phyloP scores from a whole-genome alignment of 2,329 filamentous ascomycete species.

The Scytalidium sp. region DNA sequence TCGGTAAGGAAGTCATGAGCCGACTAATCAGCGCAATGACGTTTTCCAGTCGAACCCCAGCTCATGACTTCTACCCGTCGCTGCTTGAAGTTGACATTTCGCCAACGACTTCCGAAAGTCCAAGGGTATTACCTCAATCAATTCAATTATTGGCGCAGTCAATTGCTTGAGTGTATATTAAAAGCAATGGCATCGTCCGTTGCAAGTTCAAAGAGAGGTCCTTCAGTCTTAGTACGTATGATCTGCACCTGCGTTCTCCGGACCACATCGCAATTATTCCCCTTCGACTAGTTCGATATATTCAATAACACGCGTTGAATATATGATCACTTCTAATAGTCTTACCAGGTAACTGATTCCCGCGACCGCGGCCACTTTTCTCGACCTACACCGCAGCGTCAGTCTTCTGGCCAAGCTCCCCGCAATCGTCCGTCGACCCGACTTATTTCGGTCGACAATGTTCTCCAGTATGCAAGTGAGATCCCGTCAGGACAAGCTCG shows the following conservation, averaged over 20 bases:
- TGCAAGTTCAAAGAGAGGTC: constrained; percentile 45
- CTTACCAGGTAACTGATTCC: constrained; percentile 52
- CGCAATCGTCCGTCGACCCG: constrained; percentile 53
- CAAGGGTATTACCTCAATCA: not conserved
- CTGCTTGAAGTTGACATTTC: not conserved
- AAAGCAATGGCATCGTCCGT: constrained; percentile 20
- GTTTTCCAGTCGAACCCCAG: not conserved
- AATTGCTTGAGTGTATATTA: not conserved
- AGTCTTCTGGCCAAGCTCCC: constrained; percentile 19
- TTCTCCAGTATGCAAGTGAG: constrained; percentile 89
- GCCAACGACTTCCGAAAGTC: not conserved
- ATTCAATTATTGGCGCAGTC: not conserved
- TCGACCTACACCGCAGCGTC: constrained; percentile 25
- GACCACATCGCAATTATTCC: not conserved
- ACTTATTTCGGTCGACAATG: constrained; percentile 88
- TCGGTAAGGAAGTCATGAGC: not conserved
- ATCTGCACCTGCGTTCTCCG: not conserved
- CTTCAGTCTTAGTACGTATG: constrained; percentile 56
- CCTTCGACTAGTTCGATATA: not conserved
- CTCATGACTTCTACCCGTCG: not conserved
- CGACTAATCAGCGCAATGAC: not conserved
- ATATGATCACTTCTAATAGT: constrained; percentile 7
- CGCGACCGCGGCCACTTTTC: constrained; percentile 41
- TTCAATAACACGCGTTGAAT: constrained; percentile 1
- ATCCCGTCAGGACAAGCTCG: constrained; percentile 93